A percentile compares a stretch with the other conserved stretches of the same genome.
phyloP scores from a whole-genome alignment of 179 eudicot genomes.

The Patellifolia procumbens region DNA sequence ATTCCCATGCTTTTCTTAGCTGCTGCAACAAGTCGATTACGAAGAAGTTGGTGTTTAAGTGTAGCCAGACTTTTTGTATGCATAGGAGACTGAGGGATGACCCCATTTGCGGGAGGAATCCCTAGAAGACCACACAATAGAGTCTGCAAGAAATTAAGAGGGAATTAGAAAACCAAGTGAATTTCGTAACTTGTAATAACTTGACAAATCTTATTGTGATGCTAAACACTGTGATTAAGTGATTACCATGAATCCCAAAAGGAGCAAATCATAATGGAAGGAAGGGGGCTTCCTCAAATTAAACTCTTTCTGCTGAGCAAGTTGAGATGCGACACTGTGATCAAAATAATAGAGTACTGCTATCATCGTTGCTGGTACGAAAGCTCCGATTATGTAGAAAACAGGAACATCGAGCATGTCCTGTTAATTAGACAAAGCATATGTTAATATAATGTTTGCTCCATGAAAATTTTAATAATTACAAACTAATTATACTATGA shows the following conservation, averaged over 20 bases:
- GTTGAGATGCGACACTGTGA: constrained; percentile 95
- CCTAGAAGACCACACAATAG: constrained; percentile 84
- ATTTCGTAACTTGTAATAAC: neutral
- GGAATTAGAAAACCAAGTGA: neutral
- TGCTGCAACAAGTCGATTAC: constrained; percentile 72
- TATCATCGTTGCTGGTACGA: constrained; percentile 91
- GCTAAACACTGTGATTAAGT: neutral
- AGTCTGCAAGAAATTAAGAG: constrained; percentile 29
- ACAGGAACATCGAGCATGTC: constrained; percentile 82
- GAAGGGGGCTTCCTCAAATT: constrained; percentile 82
- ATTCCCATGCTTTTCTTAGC: constrained; percentile 66
- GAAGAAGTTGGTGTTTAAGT: constrained; percentile 91
- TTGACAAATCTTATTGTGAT: neutral
- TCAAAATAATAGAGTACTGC: constrained; percentile 94
- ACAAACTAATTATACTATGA: neutral
- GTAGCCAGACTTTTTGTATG: constrained; percentile 96
- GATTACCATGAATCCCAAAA: constrained; percentile 68
- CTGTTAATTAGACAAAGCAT: constrained; percentile 40
- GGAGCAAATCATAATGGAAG: constrained; percentile 84
- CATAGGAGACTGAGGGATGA: constrained; percentile 97
- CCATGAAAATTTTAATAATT: neutral
- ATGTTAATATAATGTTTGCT: neutral
- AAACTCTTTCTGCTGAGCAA: constrained; percentile 95
- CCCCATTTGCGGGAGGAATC: constrained; percentile 92
- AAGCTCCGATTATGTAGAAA: constrained; percentile 80